Conservation (phyloP, 805 yeast species). For the Kazachstania africana region DNA sequence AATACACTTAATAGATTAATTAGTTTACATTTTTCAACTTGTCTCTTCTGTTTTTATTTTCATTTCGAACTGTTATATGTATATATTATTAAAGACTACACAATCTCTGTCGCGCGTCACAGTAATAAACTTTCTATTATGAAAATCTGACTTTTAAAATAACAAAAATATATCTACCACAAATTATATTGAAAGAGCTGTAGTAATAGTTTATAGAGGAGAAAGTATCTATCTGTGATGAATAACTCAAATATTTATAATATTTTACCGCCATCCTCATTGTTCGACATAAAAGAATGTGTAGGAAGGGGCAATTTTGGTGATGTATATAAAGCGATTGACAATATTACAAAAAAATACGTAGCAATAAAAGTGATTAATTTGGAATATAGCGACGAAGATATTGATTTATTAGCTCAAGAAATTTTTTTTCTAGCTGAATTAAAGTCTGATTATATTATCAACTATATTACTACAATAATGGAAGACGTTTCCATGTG, state of each 20-base stretch:
- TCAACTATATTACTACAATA: constrained; percentile 53
- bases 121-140: no score
- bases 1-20: no score
- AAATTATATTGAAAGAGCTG: no score
- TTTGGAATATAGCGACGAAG: constrained; percentile 69
- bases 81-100: no score
- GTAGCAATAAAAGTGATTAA: constrained; percentile 86
- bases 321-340: constrained; percentile 60
- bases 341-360: constrained; percentile 27
- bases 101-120: no score
- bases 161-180: no score
- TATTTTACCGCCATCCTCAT: constrained; percentile 15
- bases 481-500: constrained; percentile 59
- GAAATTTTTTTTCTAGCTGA: constrained; percentile 70
- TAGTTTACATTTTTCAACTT: no score
- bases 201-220: no score
- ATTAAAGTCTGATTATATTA: constrained; percentile 54
- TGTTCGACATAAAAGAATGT: constrained; percentile 37
- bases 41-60: no score
- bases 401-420: constrained; percentile 54
- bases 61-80: no score
- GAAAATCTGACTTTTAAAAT: no score
- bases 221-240: no score
- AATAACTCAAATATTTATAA: constrained; percentile 1
- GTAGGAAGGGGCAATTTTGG: constrained; percentile 84